Percentiles rank a stretch among this genome's conserved stretches.
Conservation (phyloP, 257 asterid genomes). For the Nemophila menziesii region DNA sequence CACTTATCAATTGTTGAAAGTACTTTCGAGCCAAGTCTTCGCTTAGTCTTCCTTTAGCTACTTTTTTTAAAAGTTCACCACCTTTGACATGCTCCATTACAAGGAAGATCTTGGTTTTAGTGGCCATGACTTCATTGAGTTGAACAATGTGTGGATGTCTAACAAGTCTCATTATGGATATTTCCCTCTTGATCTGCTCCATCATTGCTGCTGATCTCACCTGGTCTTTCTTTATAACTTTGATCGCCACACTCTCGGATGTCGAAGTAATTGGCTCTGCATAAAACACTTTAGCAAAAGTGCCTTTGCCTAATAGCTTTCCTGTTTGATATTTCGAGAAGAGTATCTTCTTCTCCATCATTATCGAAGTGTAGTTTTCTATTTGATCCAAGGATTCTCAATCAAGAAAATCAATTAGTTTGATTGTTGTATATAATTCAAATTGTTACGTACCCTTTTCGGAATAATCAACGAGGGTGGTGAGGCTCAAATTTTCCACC, state of each 20-base stretch:
- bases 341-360: slow-evolving; percentile 29
- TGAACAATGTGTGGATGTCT: slow-evolving; percentile 51
- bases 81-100: slow-evolving; percentile 55
- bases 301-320: slow-evolving; percentile 39
- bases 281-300: slow-evolving; percentile 47
- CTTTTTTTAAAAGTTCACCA: slow-evolving; percentile 47
- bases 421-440: background rate
- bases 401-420: background rate
- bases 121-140: slow-evolving; percentile 51
- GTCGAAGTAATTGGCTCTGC: slow-evolving; percentile 26
- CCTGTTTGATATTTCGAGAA: slow-evolving; percentile 45
- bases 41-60: slow-evolving; percentile 25
- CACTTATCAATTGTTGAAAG: slow-evolving; percentile 41
- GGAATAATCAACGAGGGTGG: background rate
- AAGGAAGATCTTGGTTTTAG: slow-evolving; percentile 39
- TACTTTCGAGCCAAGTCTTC: slow-evolving; percentile 40
- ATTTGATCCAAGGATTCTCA: background rate
- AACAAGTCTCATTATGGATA: slow-evolving; percentile 44
- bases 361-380: background rate
- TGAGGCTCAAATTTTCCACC: background rate
- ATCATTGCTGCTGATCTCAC: slow-evolving; percentile 32
- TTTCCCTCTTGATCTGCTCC: slow-evolving; percentile 49
- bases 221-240: slow-evolving; percentile 40
- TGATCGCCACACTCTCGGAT: slow-evolving; percentile 44
- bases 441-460: background rate